Base-by-base conservation (phyloP, 768 basidiomycete genomes). In the Lyophyllum decastes region DNA sequence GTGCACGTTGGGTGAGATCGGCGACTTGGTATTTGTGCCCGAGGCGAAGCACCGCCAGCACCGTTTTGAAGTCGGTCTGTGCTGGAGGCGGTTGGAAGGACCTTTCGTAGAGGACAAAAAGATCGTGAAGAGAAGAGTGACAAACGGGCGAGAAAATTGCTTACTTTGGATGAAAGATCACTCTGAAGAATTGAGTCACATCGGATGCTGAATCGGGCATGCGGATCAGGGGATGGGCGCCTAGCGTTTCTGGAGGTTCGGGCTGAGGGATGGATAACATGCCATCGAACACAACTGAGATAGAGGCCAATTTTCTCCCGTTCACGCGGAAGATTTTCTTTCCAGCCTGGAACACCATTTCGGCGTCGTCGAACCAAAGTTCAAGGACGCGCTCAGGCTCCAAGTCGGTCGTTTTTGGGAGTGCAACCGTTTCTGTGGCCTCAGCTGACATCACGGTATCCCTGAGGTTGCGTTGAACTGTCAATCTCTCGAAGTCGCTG, bases 331-430 rank as follows among this genome's bases (percentile, higher is more conserved):
- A 67, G 33, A 46, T 49, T 40, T 59, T 49, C 19, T 54, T 52
- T 26, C 60, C 64, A 17, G 66, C 64, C 24, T 61, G 35, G 12
- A 67, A 57, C 8, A 67, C 50, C 21, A 59, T 27, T 16, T 59
- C 57, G 41, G 59, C 67, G 70, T 24, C 84, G 22, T 62, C 53
- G 45, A 64, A 63, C 65, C 61, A 66, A 4, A 66, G 59, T 27
- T 56, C 61, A 25, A 8, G 44, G 45, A 53, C 60, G 17, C 44
- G 54, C 30, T 56, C 48, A 8, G 26, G 47, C 47, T 48, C n/a
- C n/a, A n/a, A n/a, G n/a, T n/a, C 26, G 27, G 10, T 10, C 26
- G 5, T 8, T 3, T 26, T 26, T 2, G 0, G 6, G 46, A 26
- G 16, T 17, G 2, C 5, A 16, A 17, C 16, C 10, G 30, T 16